Evolutionary conservation across 2,329 filamentous ascomycete genomes (phyloP), one percentile per base, ranked within the genome.

Genomic region (Neopestalotiopsis clavispora): DNA sequence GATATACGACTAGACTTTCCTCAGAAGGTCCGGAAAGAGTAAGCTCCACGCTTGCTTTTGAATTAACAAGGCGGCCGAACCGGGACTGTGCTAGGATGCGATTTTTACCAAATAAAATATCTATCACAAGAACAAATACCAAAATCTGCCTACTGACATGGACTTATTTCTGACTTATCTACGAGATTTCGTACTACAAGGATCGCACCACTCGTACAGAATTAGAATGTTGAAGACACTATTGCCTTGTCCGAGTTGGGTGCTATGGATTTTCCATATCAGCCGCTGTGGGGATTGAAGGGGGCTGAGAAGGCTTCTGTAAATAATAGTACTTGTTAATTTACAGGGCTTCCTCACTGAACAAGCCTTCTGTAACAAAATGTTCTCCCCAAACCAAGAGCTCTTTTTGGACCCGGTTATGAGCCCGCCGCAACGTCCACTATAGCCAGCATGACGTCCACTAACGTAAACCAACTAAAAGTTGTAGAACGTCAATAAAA

Each of bases 191-290:
- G 23, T 28, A 17, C 12, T 45, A 45, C 40, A 45, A 45, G 40
- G 40, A 45, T 45, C 4, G 40, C 40, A 17, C 40, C 40, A 45
- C 3, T 17, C 28, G 2, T 23, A 30, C 1, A 58, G 28, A 58
- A 58, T n/a, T 28, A 28, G 2, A 58, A 58, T 58, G 6, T 58
- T 23, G 28, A 58, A 58, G 7, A 58, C n/a, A 58, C 56, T 58
- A 58, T 23, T 58, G 56, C 28, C 20, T 58, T 58, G 56, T 58
- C 56, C 56, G n/a, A 58, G 13, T 58, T 28, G 56, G 28, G 56
- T n/a, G 12, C 28, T 12, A 58, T 23, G 28, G 56, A 30, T 3
- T 58, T 58, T 58, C n/a, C 56, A 23, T 30, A 28, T 58, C 56
- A 58, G 28, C 12, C 20, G 13, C 20, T 58, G 56, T 58, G 10